Evolutionary conservation across 202 grass and related monocot species (phyloP), one percentile per base, ranked within the genome.

Genomic region (Zoysia matrella): DNA sequence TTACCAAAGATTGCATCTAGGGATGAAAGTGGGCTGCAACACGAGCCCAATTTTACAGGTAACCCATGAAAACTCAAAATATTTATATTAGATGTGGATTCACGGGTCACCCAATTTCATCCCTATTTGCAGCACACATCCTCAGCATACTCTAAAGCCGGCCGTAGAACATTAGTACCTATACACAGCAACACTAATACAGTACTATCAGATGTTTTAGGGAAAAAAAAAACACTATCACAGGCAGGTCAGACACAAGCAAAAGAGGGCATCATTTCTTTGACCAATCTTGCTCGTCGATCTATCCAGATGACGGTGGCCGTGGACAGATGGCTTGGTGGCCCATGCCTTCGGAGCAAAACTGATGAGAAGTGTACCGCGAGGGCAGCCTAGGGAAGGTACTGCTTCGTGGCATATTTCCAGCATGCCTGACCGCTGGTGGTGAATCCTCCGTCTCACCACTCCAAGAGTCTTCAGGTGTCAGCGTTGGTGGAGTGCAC

Each of bases 361-460:
- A 61, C 11, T 66, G 70, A 66, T 49, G 70, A 39, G 76, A 48
- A 15, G 55, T 16, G 1, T 65, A 15, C 49, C 82, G 69, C 6
- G 74, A 13, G 43, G 75, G 71, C 15, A 75, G 42, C 41, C 47
- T 70, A 2, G 76, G 65, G 65, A 76, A 72, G 50, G 72, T 41
- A 14, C 70, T 76, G 49, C 15, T 66, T 58, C 50, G 55, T 18
- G 82, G 82, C 15, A 71, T 49, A 75, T 52, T 56, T 61, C 45
- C 45, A 16, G 71, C 64, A 70, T 69, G 41, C 56, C 43, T 9
- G 3, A 52, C 36, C 49, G 55, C 52, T 83, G 76, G 63, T 0
- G 2, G 63, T 22, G 81, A 80, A 47, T 88, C 63, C 2, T 88
- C 76, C 22, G 67, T 76, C 84, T 67, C 67, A 7, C 51, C 45